Percentiles rank a stretch among this genome's conserved stretches.
Conservation (phyloP, 139 green algal genomes). For the Marvania coccoides region DNA sequence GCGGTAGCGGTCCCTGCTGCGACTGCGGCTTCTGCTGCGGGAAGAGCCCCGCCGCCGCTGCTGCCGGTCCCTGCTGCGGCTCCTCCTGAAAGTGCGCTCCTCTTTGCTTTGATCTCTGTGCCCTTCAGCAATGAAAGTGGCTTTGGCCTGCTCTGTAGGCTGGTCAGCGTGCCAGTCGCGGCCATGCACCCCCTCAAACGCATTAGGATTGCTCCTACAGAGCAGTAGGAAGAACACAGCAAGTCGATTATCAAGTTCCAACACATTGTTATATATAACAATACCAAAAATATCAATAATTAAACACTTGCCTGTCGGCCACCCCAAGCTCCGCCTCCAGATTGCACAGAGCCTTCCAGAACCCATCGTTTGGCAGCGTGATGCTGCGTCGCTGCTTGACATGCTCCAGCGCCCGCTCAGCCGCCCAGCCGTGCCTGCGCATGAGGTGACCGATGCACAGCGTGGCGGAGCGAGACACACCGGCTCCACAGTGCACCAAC, state of each 20-base stretch:
- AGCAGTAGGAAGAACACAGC: no score
- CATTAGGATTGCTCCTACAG: conserved; percentile 40
- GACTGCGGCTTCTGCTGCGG: not conserved
- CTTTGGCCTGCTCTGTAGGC: not conserved
- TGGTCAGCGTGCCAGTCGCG: conserved; percentile 5
- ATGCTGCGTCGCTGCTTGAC: conserved; percentile 34
- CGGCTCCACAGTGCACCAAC: conserved; percentile 79
- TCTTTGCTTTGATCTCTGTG: not conserved
- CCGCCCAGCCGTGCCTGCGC: conserved; percentile 46
- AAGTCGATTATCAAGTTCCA: not conserved
- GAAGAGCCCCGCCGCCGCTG: conserved; percentile 15
- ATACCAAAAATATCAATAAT: no score
- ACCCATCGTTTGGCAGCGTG: conserved; percentile 69
- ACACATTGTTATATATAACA: not conserved
- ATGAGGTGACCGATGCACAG: conserved; percentile 78
- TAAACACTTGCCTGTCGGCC: conserved; percentile 42
- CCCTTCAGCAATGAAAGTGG: not conserved
- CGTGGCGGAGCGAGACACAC: conserved; percentile 61
- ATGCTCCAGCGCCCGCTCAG: conserved; percentile 28
- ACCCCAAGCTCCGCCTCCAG: conserved; percentile 67
- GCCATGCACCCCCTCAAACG: conserved; percentile 29
- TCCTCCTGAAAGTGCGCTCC: not conserved
- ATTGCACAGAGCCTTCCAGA: conserved; percentile 63
- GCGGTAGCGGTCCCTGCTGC: not conserved
- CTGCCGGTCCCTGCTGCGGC: not conserved